Evolutionary conservation across 140 eudicot genomes (phyloP).

Genomic region (Oenanthe javanica): DNA sequence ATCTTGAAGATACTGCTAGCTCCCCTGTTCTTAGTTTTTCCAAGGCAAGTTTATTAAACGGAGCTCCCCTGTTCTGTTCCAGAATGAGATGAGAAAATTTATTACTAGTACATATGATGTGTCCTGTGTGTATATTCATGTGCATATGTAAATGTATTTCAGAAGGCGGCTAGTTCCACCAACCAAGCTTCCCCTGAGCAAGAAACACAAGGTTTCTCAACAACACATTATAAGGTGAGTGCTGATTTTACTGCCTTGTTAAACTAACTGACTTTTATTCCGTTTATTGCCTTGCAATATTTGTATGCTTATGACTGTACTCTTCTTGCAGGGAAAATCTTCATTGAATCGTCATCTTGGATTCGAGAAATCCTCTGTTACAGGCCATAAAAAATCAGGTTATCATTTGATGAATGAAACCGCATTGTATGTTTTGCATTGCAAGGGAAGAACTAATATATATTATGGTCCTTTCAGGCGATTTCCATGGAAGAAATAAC

Average conservation of each 20-base stretch:
- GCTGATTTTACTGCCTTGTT: background rate
- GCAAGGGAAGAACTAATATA: background rate
- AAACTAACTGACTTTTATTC: background rate
- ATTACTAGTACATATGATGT: background rate
- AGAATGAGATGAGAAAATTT: background rate
- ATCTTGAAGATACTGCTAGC: conserved; percentile 73
- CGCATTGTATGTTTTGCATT: background rate
- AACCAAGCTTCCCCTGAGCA: background rate
- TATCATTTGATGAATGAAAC: background rate
- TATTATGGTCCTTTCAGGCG: conserved; percentile 1
- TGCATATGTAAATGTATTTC: background rate
- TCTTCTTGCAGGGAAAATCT: conserved; percentile 34
- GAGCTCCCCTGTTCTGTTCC: background rate
- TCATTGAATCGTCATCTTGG: conserved; percentile 28
- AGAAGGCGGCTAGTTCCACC: background rate
- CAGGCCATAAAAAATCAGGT: background rate
- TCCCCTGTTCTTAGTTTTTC: conserved; percentile 27
- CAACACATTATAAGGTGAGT: conserved; percentile 24
- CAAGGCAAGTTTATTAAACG: background rate
- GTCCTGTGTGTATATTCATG: background rate
- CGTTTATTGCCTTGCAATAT: background rate
- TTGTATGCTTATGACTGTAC: background rate
- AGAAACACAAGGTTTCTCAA: conserved; percentile 11
- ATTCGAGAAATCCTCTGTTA: conserved; percentile 30
- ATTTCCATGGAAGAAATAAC: background rate